These are phyloP conservation scores for Suillus brevipes DNA, from an alignment of 768 basidiomycete species.

Conservation along the genomic window DNA sequence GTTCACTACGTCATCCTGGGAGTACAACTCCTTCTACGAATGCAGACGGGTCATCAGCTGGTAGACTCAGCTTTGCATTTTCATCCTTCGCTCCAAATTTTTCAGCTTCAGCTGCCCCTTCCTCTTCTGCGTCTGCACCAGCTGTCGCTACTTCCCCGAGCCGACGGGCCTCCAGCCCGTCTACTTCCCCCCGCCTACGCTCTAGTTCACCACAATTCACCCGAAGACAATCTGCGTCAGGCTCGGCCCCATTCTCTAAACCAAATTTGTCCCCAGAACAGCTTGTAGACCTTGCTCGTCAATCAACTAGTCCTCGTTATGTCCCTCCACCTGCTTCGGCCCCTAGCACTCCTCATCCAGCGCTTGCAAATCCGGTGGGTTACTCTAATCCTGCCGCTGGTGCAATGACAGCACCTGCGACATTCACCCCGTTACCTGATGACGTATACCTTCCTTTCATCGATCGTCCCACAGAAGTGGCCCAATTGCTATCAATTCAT, in stretches of 20 bases:
- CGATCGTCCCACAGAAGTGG: conserved; percentile 76
- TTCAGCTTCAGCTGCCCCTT: conserved; percentile 18
- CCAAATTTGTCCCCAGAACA: conserved; percentile 70
- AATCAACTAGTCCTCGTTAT: conserved; percentile 48
- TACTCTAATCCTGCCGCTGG: not conserved
- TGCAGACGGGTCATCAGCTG: conserved; percentile 19
- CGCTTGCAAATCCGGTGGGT: conserved; percentile 11
- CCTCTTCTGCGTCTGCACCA: conserved; percentile 20
- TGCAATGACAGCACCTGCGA: conserved; percentile 42
- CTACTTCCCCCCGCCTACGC: conserved; percentile 46
- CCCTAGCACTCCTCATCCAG: conserved; percentile 17
- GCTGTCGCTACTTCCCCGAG: conserved; percentile 32
- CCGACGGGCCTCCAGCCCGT: conserved; percentile 35
- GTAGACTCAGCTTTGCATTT: conserved; percentile 63
- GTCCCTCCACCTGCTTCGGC: conserved; percentile 22
- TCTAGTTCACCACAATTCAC: conserved; percentile 42
- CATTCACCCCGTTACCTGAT: conserved; percentile 74
- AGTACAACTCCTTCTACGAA: conserved; percentile 29
- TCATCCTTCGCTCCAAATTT: conserved; percentile 52
- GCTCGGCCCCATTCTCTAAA: conserved; percentile 39
- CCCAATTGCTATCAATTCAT: conserved; percentile 59
- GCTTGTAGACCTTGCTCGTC: conserved; percentile 69
- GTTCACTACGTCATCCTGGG: conserved; percentile 33
- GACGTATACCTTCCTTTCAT: conserved; percentile 86
- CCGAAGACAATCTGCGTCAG: conserved; percentile 33